A percentile compares a stretch with the other conserved stretches of the same genome.
Conservation (phyloP, 768 basidiomycete species). For the Podaxis sp. region DNA sequence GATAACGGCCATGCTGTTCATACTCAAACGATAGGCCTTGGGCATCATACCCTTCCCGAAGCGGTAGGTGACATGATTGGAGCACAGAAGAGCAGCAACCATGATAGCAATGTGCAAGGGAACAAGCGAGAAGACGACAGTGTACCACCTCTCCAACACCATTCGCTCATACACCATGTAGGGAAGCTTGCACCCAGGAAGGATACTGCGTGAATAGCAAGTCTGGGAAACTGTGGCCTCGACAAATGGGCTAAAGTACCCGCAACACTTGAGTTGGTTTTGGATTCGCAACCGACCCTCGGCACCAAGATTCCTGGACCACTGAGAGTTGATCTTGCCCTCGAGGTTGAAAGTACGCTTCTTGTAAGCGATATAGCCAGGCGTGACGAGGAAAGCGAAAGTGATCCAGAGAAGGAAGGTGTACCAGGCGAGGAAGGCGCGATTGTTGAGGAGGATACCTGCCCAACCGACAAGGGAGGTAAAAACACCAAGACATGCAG, state of each 20-base stretch:
- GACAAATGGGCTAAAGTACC: constrained; percentile 77
- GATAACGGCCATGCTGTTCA: constrained; percentile 73
- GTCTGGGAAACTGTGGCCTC: constrained; percentile 74
- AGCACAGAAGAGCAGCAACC: constrained; percentile 63
- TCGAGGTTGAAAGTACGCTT: constrained; percentile 57
- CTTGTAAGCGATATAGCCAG: constrained; percentile 81
- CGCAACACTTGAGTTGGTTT: constrained; percentile 74
- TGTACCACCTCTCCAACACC: constrained; percentile 64
- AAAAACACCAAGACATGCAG: constrained; percentile 56
- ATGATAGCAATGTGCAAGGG: constrained; percentile 68
- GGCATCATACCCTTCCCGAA: constrained; percentile 92
- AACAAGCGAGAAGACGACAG: constrained; percentile 60
- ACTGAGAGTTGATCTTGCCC: constrained; percentile 76
- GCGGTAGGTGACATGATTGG: constrained; percentile 81
- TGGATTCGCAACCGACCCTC: constrained; percentile 65
- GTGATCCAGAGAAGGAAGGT: constrained; percentile 76
- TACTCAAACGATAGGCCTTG: constrained; percentile 72
- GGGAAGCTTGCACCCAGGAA: constrained; percentile 73
- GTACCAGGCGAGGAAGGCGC: constrained; percentile 78
- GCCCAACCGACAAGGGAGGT: constrained; percentile 78
- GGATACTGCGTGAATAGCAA: constrained; percentile 67
- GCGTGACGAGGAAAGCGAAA: constrained; percentile 69
- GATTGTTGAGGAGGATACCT: constrained; percentile 84
- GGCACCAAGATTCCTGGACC: constrained; percentile 62
- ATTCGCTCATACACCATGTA: constrained; percentile 57